A percentile compares a stretch with the other conserved stretches of the same genome.
Conservation (phyloP, 106 monocot genomes). For the Dendrobium catenatum region DNA sequence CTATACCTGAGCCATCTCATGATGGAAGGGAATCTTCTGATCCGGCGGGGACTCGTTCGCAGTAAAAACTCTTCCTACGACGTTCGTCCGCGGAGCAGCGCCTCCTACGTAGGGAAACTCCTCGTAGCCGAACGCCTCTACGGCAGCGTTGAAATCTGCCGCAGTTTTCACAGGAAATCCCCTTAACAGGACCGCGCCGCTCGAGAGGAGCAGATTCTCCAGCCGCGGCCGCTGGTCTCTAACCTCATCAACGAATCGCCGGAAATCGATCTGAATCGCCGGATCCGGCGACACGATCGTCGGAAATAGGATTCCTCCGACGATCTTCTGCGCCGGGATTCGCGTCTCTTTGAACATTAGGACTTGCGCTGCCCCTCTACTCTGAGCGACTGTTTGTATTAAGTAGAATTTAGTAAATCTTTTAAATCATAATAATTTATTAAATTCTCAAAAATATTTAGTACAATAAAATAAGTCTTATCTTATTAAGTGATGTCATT, state of each 20-base stretch:
- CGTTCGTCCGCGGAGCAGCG: conserved; percentile 75
- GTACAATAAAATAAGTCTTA: too few relatives aligned
- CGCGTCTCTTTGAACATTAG: conserved; percentile 30
- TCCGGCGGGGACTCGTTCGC: conserved; percentile 94
- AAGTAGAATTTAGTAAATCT: too few relatives aligned
- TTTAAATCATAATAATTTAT: too few relatives aligned
- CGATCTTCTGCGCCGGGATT: conserved; percentile 43
- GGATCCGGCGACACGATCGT: conserved; percentile 38
- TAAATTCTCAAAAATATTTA: too few relatives aligned
- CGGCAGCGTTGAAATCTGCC: conserved; percentile 57
- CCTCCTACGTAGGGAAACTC: conserved; percentile 85
- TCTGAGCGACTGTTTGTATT: too few relatives aligned
- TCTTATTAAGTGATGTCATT: too few relatives aligned
- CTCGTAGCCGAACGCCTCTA: conserved; percentile 76
- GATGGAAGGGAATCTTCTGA: conserved; percentile 87
- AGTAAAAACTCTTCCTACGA: conserved; percentile 83
- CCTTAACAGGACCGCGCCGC: conserved; percentile 64
- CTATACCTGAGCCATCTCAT: conserved; percentile 83
- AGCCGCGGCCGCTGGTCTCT: conserved; percentile 27
- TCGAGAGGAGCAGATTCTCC: conserved; percentile 43
- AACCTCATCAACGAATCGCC: conserved; percentile 29
- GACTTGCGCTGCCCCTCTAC: too few relatives aligned
- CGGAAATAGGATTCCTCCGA: conserved; percentile 49
- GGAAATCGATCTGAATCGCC: conserved; percentile 15
- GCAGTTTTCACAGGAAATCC: conserved; percentile 61